A percentile compares a stretch with the other conserved stretches of the same genome.
phyloP scores from a whole-genome alignment of 2,329 filamentous ascomycete genomes.

The Periconia sp. region DNA sequence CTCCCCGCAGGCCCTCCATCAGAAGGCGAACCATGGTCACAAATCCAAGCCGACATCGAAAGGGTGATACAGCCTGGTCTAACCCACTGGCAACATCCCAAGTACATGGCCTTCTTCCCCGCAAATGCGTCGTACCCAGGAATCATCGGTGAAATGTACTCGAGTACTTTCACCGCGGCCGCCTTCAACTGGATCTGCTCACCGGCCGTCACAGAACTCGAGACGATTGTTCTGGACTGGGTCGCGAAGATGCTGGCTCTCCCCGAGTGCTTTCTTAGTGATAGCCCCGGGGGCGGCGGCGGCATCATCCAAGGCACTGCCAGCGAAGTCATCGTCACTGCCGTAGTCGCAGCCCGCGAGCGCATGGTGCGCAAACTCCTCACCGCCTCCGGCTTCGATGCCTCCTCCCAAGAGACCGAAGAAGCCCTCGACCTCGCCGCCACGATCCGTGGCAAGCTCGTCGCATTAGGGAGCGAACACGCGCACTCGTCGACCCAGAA shows the following conservation, averaged over 20 bases:
- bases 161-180: constrained; percentile 81
- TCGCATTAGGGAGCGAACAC: constrained; percentile 77
- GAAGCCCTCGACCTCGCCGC: constrained; percentile 61
- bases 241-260: constrained; percentile 74
- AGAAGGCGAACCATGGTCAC: constrained; percentile 71
- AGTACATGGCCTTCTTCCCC: constrained; percentile 96
- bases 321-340: constrained; percentile 82
- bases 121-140: constrained; percentile 78
- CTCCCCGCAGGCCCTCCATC: constrained; percentile 69
- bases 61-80: constrained; percentile 86
- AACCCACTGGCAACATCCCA: constrained; percentile 89
- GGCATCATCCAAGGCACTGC: constrained; percentile 95
- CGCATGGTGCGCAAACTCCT: constrained; percentile 52
- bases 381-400: constrained; percentile 63
- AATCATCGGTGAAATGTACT: constrained; percentile 92
- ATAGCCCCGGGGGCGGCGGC: constrained; percentile 78
- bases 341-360: constrained; percentile 85
- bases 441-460: constrained; percentile 68
- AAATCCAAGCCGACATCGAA: constrained; percentile 82
- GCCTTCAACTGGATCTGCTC: constrained; percentile 98
- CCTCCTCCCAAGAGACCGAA: constrained; percentile 33
- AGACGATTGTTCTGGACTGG: constrained; percentile 94
- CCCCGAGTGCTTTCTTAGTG: constrained; percentile 72
- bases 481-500: constrained; percentile 86
- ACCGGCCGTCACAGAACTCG: constrained; percentile 87